Base-by-base conservation (phyloP, 495 filamentous ascomycete species). In the Zalerion maritima region DNA sequence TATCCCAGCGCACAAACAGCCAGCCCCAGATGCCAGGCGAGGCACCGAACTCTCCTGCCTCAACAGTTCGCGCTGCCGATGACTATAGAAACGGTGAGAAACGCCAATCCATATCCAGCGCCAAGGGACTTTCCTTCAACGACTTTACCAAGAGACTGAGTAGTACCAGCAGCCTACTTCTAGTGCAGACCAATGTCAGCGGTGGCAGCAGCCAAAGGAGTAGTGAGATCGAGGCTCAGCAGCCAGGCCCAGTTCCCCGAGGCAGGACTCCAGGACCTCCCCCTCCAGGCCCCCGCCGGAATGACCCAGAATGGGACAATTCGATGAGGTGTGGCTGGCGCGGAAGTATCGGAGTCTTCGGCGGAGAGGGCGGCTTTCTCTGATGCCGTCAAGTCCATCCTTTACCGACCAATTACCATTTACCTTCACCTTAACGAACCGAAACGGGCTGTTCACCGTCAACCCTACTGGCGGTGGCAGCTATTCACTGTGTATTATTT, bases 111-210 rank as follows among this genome's bases (percentile, higher is more conserved):
- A 52, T 50, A 9, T 64, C 47, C 1, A 55, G 54, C 26, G 41
- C 45, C 17, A 71, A 66, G 40, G 44, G 61, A 21, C 51, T 69
- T 2, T 62, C 56, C 38, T 69, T 69, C 34, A 56, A 51, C 36
- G 67, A 71, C 17, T 69, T 69, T 34, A 58, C 67, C 12, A 63
- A 63, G 31, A 46, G 65, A 18, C 41, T 71, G 22, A 63, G 60
- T 34, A 61, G 55, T 24, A 68, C 67, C 5, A 64, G 57, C 35
- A 65, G 55, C 36, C 26, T 71, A 25, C 48, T 71, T 5, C 49
- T 69, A 3, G 58, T 68, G 5, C 67, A 70, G 39, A 61, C 62
- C 26, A 70, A 68, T 36, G 41, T 40, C 7, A 57, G 57, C 36
- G 42, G 46, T 16, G 49, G 32, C 13, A 67, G 64, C 36, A 62